Conservation (phyloP, 1,284 basidiomycete species). For the Sporisorium scitamineum region DNA sequence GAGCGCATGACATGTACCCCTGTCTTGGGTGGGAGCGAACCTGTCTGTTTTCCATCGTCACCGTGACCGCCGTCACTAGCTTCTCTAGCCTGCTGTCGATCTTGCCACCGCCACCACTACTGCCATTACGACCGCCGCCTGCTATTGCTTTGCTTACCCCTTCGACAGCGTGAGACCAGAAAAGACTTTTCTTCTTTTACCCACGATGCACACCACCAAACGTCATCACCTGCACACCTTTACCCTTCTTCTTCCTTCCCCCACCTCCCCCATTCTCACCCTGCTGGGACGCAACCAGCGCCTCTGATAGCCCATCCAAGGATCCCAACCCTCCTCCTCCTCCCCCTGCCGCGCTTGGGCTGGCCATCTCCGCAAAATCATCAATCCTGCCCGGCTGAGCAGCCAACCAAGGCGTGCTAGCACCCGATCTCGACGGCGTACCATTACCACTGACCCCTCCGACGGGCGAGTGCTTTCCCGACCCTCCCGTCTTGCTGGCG, state of each 20-base stretch:
- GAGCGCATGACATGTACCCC: no score
- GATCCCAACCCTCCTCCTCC: background rate
- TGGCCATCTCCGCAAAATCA: slow-evolving; percentile 12
- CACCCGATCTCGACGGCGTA: slow-evolving; percentile 4
- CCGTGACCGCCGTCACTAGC: background rate
- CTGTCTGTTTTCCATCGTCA: no score
- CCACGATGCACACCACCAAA: slow-evolving; percentile 58
- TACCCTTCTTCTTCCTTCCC: slow-evolving; percentile 55
- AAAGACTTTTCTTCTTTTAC: slow-evolving; percentile 7
- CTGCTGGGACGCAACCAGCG: slow-evolving; percentile 23
- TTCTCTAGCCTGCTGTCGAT: no score
- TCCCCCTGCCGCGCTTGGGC: background rate
- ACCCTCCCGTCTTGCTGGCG: slow-evolving; percentile 8
- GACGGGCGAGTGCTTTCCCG: background rate
- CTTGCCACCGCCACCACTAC: background rate
- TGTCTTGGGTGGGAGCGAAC: no score
- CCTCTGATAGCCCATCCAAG: slow-evolving; percentile 32
- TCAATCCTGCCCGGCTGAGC: slow-evolving; percentile 28
- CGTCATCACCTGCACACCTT: slow-evolving; percentile 50
- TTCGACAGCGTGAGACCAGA: no score
- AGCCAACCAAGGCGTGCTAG: slow-evolving; percentile 30
- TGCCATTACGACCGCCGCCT: no score
- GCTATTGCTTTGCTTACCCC: no score
- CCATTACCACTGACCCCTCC: background rate
- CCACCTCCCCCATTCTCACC: background rate